These are phyloP conservation scores for Macrolepiota fuliginosa DNA, from an alignment of 768 basidiomycete species.

Conservation along the genomic window DNA sequence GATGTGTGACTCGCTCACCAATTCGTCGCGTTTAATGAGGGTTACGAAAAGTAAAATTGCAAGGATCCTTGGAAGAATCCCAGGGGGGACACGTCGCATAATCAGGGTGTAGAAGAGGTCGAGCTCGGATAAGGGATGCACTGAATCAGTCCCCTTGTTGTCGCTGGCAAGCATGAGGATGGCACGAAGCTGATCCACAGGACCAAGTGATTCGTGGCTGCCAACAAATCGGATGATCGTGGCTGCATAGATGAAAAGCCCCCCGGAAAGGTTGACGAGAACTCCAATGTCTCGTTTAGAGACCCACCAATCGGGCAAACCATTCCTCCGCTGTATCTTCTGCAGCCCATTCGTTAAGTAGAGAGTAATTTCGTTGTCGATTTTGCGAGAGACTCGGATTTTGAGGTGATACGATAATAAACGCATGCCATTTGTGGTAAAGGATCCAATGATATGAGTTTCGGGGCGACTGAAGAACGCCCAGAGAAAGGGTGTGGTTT, in stretches of 20 bases:
- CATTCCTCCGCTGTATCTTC: not conserved
- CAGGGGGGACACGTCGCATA: not conserved
- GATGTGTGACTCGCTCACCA: too few relatives aligned
- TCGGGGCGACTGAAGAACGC: not conserved
- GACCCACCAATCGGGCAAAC: constrained; percentile 4
- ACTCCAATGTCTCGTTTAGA: not conserved
- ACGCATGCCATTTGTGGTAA: not conserved
- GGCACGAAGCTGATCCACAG: not conserved
- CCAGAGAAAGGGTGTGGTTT: not conserved
- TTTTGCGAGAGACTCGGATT: constrained; percentile 1
- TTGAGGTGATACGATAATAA: not conserved
- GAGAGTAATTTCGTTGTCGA: not conserved
- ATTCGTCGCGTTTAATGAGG: too few relatives aligned
- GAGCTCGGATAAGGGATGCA: not conserved
- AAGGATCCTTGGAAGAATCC: not conserved
- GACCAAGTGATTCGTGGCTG: not conserved
- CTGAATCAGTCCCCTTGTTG: not conserved
- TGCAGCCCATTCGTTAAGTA: constrained; percentile 3
- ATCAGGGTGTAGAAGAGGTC: not conserved
- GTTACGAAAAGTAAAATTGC: too few relatives aligned
- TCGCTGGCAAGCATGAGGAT: too few relatives aligned
- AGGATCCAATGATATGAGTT: not conserved
- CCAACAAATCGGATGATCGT: not conserved
- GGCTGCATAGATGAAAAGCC: not conserved
- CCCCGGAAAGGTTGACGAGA: not conserved